Evolutionary conservation across 768 basidiomycete genomes (phyloP), one percentile per base, ranked within the genome.

Genomic region (Pisolithus microcarpus): DNA sequence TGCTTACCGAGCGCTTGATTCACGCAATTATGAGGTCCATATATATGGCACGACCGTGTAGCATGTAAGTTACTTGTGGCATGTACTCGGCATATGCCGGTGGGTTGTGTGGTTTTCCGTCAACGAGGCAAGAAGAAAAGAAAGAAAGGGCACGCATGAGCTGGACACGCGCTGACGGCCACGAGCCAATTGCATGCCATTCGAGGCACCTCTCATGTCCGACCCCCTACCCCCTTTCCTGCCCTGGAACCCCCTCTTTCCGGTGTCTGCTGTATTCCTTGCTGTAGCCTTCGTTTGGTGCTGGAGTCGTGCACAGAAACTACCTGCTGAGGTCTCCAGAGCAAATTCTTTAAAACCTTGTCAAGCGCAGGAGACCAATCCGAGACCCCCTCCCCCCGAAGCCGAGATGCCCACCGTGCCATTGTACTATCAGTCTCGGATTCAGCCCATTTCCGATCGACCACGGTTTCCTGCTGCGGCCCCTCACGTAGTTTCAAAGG

Each of bases 71-170:
- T 34, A 34, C 4, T 15, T 34, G 34, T 15, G 11, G 34, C 5
- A 15, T 34, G 34, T 13, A 34, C 13, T 34, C 34, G 39, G 39
- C 39, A 19, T 40, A 10, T 30, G 40, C 34, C 34, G 34, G 11
- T 15, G 11, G 34, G 34, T 34, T 34, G 13, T 34, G 13, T 15
- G 34, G 23, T 21, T 16, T 9, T 13, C 36, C 10, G n/a, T 15
- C 13, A 49, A 49, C 19, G 36, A 49, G 28, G n/a, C n/a, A 21
- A 18, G 15, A 24, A 50, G 26, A 43, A 9, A 50, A 18, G 5
- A 38, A 36, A 34, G 16, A 37, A 39, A 37, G 18, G 30, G 9
- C n/a, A 23, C 52, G 62, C 64, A 66, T 64, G 65, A 62, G 62
- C 59, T 43, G 43, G 49, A 58, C 63, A 65, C 63, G 63, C 55